Base-by-base conservation (phyloP, 2,329 filamentous ascomycete genomes). In the Stemphylium beticola region DNA sequence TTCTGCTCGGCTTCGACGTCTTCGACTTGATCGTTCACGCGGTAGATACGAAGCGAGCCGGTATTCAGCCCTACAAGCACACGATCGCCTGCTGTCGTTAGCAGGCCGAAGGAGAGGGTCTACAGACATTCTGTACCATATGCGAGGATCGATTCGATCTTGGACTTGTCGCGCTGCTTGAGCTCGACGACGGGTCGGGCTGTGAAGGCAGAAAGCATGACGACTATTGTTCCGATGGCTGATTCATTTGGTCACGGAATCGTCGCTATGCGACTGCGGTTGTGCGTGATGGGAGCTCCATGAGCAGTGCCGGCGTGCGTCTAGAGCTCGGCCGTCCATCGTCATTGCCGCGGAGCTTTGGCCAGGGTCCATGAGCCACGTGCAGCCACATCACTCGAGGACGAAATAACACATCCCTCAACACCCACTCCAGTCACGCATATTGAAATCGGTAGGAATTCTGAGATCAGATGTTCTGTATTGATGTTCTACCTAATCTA, bases 121-220 rank as follows among this genome's bases (percentile, higher is more conserved):
- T 32, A 17, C 43, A 31, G 31, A 34, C 20, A 40, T 44, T 29
- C 14, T 77, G 53, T 82, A 91, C 90, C 92, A 78, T 96, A 91
- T 58, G 93, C 91, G 42, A 98, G 84, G 64, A 99, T 91, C 44
- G 91, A 95, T 79, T 99, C 95, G 78, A 99, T 96, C 82, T 90
- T 95, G 64, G 91, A 96, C 82, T 96, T 97, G 85, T 98, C 93
- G 77, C 91, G 89, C 77, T 88, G 87, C 80, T 90, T 93, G 71
- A 99, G 89, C 90, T 99, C 95, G 83, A 98, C 90, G 76, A 99
- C 93, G 62, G 93, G 91, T 73, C 91, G 90, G 81, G 95, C 93
- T 67, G 90, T 96, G 80, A 99, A 99, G 74, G 95, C 95, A 78
- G 93, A 96, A 78, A 99, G 89, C 95, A 97, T 97, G 49, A 31